A percentile compares a stretch with the other conserved stretches of the same genome.
These are phyloP conservation scores for Fusarium pseudoanthophilum DNA, from an alignment of 2,329 filamentous ascomycete genomes.

Conservation along the genomic window DNA sequence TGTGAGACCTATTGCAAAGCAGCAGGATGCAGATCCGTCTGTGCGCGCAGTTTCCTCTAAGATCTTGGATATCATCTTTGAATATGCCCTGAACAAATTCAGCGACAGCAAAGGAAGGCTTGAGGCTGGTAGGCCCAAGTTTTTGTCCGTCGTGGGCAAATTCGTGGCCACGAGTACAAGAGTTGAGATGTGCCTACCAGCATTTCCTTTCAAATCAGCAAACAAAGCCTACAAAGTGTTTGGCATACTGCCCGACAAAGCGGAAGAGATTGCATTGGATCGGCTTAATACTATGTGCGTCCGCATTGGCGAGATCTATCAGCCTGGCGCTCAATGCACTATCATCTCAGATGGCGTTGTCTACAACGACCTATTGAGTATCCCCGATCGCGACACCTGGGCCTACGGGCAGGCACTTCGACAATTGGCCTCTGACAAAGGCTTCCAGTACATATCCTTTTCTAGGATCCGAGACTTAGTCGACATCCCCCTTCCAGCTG, in stretches of 20 bases:
- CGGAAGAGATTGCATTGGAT: slow-evolving; percentile 45
- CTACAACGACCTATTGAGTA: slow-evolving; percentile 63
- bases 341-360: slow-evolving; percentile 65
- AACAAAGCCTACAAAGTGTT: slow-evolving; percentile 50
- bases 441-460: slow-evolving; percentile 56
- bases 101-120: slow-evolving; percentile 9
- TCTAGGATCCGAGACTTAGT: slow-evolving; percentile 59
- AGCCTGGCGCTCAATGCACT: slow-evolving; percentile 46
- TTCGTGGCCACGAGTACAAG: not conserved
- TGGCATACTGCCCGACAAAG: slow-evolving; percentile 46
- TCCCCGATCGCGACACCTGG: slow-evolving; percentile 60
- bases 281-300: slow-evolving; percentile 45
- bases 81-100: slow-evolving; percentile 16
- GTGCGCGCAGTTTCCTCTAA: not conserved
- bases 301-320: slow-evolving; percentile 43
- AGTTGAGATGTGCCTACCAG: slow-evolving; percentile 42
- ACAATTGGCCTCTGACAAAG: slow-evolving; percentile 50
- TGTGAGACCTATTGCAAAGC: not conserved
- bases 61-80: slow-evolving; percentile 6
- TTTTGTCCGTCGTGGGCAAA: not conserved
- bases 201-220: slow-evolving; percentile 50
- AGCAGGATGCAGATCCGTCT: not conserved
- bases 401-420: slow-evolving; percentile 59
- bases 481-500: slow-evolving; percentile 51
- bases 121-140: not conserved